phyloP scores from a whole-genome alignment of 1,139 yeast species.

The Saccharomyces hybrid region DNA sequence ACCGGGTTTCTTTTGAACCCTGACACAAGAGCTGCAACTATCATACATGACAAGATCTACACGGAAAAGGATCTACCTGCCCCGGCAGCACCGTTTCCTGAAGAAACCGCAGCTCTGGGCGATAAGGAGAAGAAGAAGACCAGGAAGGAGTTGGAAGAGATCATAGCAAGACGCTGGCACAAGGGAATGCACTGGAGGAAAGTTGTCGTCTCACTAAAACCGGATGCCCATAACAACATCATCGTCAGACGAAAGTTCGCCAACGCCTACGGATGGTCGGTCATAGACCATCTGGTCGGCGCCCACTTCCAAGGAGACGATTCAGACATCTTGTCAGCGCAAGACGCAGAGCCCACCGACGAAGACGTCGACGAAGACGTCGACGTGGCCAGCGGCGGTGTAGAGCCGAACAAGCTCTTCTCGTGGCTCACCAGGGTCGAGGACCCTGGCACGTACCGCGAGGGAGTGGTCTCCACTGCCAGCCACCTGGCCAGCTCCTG shows the following conservation, averaged over 20 bases:
- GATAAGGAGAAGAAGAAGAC: conserved; percentile 44
- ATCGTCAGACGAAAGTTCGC: conserved; percentile 81
- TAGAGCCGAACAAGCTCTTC: conserved; percentile 8
- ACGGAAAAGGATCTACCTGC: conserved; percentile 53
- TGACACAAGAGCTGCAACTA: conserved; percentile 37
- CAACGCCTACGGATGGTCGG: conserved; percentile 97
- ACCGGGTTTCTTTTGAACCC: conserved; percentile 57
- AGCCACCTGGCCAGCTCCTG: conserved; percentile 1
- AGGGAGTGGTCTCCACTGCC: conserved; percentile 6
- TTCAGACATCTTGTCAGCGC: background rate
- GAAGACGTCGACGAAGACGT: background rate
- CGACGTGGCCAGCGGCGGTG: background rate
- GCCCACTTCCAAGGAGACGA: conserved; percentile 43
- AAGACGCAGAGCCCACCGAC: background rate
- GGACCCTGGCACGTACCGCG: background rate
- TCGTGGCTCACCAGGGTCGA: conserved; percentile 11
- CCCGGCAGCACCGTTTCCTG: conserved; percentile 16
- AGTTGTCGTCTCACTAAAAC: conserved; percentile 72
- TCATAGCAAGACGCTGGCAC: conserved; percentile 85
- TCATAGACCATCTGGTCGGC: conserved; percentile 68
- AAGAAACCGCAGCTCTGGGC: background rate
- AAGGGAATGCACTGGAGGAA: conserved; percentile 79
- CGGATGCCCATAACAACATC: conserved; percentile 94
- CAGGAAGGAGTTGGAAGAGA: conserved; percentile 45
- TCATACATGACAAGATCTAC: conserved; percentile 73